Base-by-base conservation (phyloP, 2,329 filamentous ascomycete genomes). In the Phialocephala sp. region DNA sequence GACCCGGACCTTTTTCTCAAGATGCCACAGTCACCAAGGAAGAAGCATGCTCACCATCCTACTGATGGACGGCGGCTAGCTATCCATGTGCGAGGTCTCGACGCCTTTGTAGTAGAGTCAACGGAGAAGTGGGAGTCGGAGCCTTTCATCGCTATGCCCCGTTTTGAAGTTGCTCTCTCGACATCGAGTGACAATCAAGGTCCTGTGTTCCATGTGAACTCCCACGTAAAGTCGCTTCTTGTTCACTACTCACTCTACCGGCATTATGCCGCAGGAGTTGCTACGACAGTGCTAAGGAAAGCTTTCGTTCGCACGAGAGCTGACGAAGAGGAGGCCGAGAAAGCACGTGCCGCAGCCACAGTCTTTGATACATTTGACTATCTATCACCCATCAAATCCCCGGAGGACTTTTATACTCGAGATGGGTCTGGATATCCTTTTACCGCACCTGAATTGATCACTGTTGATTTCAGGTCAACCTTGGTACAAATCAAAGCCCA, bases 171-270 rank as follows among this genome's bases (percentile, higher is more conserved):
- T 35, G 90, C 92, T 1, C 85, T 98, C 63, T 93, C 90, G 35
- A 96, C 95, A 0, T 84, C 89, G 4, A 96, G 92, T 69, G 95
- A 99, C 77, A 87, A 87, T 36, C 92, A 97, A 73, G 94, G 94
- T 0, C 91, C 93, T 0, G 84, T 97, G 6, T 92, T 97, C 74
- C 93, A 98, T 75, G 80, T 98, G 52, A 93, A 96, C 71, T 91
- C 92, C 0, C 87, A 91, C 60, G 85, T 95, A 22, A 90, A 91
- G 71, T 92, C 91, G 6, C 80, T 99, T 1, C 87, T 92, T 67
- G 75, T 97, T 8, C 91, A 96, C 59, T 98, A 98, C 76, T 99
- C 96, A 0, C 85, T 99, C 0, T 97, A 96, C 77, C 90, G 94
- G 3, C 94, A 97, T 76, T 99, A 97, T 75, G 91, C 94, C 0